These are phyloP conservation scores for Erodium moschatum DNA, from an alignment of 441 rosid species.

Conservation along the genomic window DNA sequence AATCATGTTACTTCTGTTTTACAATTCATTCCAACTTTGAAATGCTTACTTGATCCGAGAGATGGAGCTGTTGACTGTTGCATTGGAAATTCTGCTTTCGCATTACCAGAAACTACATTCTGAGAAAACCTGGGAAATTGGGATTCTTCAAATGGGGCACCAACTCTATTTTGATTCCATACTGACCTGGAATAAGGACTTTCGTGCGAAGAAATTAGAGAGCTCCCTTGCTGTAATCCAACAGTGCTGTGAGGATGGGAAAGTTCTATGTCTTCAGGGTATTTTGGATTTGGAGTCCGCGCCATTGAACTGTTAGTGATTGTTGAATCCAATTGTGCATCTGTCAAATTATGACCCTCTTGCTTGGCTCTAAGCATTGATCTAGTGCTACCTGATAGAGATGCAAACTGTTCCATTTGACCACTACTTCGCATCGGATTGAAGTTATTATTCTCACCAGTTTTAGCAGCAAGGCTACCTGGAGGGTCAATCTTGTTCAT, in stretches of 20 bases:
- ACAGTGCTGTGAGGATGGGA: constrained; percentile 28
- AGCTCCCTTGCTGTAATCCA: constrained; percentile 36
- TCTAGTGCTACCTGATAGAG: constrained; percentile 25
- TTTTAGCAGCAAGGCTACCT: constrained; percentile 38
- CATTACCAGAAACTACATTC: constrained; percentile 31
- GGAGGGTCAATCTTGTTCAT: constrained; percentile 51
- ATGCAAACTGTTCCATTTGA: constrained; percentile 33
- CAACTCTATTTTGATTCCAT: constrained; percentile 44
- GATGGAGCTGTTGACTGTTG: constrained; percentile 34
- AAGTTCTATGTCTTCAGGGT: constrained; percentile 36
- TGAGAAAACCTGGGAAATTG: constrained; percentile 47
- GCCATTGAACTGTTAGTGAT: constrained; percentile 20
- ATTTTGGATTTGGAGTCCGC: constrained; percentile 23
- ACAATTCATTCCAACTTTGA: neutral
- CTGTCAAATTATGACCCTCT: constrained; percentile 27
- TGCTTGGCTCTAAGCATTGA: constrained; percentile 26
- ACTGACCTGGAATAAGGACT: constrained; percentile 31
- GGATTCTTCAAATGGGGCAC: constrained; percentile 39
- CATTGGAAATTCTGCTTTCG: constrained; percentile 30
- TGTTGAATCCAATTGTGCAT: constrained; percentile 24
- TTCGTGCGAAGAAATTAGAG: constrained; percentile 31
- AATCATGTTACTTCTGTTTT: neutral
- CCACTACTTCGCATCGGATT: constrained; percentile 30
- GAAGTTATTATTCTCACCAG: constrained; percentile 35
- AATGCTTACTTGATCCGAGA: constrained; percentile 35